Conservation (phyloP, 1,284 basidiomycete species). For the Tylopilus orsonianus region DNA sequence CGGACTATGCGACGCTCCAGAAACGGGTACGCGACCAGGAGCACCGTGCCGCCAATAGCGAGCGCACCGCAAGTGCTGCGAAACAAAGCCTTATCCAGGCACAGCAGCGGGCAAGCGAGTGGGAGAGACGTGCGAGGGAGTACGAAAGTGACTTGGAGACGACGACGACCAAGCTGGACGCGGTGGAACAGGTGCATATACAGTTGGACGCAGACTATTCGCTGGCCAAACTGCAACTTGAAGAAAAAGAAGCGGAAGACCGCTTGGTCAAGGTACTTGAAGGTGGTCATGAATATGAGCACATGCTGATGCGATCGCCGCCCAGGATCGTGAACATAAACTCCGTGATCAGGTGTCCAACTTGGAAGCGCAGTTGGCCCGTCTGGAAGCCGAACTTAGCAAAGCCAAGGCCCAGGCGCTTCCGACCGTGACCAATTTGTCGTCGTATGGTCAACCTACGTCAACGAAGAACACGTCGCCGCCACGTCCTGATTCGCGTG, state of each 20-base stretch:
- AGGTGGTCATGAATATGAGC: constrained; percentile 3
- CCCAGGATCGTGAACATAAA: constrained; percentile 71
- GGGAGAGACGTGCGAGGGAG: constrained; percentile 76
- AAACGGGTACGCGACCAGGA: constrained; percentile 74
- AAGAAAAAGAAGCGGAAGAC: constrained; percentile 70
- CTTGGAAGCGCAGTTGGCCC: constrained; percentile 62
- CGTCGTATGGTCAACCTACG: constrained; percentile 37
- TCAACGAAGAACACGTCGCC: constrained; percentile 36
- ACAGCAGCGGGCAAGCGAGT: constrained; percentile 73
- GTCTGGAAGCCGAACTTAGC: constrained; percentile 59
- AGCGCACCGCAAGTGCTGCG: constrained; percentile 55
- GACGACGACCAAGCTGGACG: constrained; percentile 58
- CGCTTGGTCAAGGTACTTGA: constrained; percentile 60
- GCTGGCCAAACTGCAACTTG: constrained; percentile 64
- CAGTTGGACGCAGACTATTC: constrained; percentile 72
- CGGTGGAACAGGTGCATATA: constrained; percentile 58
- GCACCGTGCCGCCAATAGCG: constrained; percentile 54
- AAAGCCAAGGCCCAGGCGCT: constrained; percentile 42
- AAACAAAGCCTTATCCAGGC: constrained; percentile 67
- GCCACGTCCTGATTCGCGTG: constrained; percentile 66
- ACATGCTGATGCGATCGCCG: constrained; percentile 9
- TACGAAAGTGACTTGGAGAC: constrained; percentile 61
- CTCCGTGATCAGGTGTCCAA: constrained; percentile 62
- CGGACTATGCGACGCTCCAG: constrained; percentile 63
- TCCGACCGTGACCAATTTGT: constrained; percentile 20